Evolutionary conservation across 2,329 filamentous ascomycete genomes (phyloP).

Genomic region (Lasiodiplodia sp.): DNA sequence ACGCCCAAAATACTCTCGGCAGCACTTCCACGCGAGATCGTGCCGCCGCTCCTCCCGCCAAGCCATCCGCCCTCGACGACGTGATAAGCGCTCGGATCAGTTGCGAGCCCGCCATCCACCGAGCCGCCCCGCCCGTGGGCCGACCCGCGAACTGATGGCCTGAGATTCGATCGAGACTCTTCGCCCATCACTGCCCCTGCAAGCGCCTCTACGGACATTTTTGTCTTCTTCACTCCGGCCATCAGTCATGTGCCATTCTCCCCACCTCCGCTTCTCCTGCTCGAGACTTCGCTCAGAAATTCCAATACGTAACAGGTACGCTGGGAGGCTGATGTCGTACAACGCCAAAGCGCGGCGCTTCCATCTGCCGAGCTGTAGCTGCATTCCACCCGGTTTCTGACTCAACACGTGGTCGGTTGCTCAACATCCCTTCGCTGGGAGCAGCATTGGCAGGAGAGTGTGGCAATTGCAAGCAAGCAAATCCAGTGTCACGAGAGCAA

Average conservation of each 20-base stretch:
- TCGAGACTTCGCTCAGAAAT: too few species aligned
- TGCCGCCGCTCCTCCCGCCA: constrained; percentile 3
- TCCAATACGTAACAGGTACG: not conserved
- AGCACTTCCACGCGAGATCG: constrained; percentile 20
- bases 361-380: not conserved
- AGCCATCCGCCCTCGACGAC: not conserved
- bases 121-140: constrained; percentile 6
- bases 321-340: not conserved
- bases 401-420: not conserved
- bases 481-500: not conserved
- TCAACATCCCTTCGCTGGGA: not conserved
- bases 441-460: not conserved
- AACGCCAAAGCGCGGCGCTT: not conserved
- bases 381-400: not conserved
- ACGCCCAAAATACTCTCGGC: constrained; percentile 5
- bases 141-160: constrained; percentile 11
- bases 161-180: not conserved
- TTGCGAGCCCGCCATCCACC: constrained; percentile 11
- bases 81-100: constrained; percentile 14
- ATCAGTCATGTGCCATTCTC: too few species aligned
- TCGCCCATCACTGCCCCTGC: not conserved
- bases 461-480: not conserved
- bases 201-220: constrained; percentile 4
- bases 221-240: not conserved
- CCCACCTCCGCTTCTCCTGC: too few species aligned